These are phyloP conservation scores for Pseudogymnoascus sp. DNA, from an alignment of 2,329 filamentous ascomycete species.

Conservation along the genomic window DNA sequence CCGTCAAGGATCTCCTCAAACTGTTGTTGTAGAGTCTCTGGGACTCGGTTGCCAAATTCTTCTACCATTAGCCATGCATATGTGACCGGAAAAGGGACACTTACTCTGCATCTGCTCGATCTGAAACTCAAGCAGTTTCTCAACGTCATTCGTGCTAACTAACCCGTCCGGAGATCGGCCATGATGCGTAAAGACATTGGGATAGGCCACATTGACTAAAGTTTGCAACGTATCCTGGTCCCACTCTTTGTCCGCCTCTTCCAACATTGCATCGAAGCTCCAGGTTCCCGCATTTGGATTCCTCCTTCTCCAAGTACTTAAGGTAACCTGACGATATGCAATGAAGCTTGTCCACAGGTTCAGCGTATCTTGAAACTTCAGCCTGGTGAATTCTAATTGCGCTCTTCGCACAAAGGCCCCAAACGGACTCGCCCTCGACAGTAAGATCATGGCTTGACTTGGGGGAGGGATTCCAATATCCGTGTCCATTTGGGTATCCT, in stretches of 20 bases:
- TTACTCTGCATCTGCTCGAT: constrained; percentile 78
- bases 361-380: constrained; percentile 73
- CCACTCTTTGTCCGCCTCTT: constrained; percentile 43
- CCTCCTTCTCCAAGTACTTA: constrained; percentile 49
- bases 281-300: constrained; percentile 36
- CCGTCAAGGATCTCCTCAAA: constrained; percentile 63
- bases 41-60: constrained; percentile 73
- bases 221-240: constrained; percentile 41
- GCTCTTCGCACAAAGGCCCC: constrained; percentile 73
- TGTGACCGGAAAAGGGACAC: constrained; percentile 19
- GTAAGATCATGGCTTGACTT: constrained; percentile 45
- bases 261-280: constrained; percentile 54
- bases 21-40: constrained; percentile 63
- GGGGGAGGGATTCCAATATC: constrained; percentile 46
- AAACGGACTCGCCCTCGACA: constrained; percentile 70
- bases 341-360: constrained; percentile 79
- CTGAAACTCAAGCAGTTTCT: constrained; percentile 78
- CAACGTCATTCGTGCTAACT: constrained; percentile 72
- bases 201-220: constrained; percentile 26
- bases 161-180: constrained; percentile 29
- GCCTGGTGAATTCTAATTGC: constrained; percentile 68
- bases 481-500: constrained; percentile 49
- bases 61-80: background rate
- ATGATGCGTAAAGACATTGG: constrained; percentile 12
- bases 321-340: constrained; percentile 70